Base-by-base conservation (phyloP, 2,329 filamentous ascomycete genomes). In the Sclerotinia spermophila region DNA sequence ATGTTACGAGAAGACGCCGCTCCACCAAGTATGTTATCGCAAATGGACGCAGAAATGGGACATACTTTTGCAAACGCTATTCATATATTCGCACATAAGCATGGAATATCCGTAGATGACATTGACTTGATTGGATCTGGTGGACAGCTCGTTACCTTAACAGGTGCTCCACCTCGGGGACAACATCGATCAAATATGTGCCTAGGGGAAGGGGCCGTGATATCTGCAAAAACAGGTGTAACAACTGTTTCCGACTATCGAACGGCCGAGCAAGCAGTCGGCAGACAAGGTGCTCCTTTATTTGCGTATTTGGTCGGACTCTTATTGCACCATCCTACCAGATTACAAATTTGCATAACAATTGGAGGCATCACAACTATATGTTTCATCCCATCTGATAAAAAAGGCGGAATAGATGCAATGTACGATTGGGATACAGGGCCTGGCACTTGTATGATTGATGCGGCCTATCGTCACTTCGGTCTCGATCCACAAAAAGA, bases 381-480 rank as follows among this genome's bases (percentile, higher is more conserved):
- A 5, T 77, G 74, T 67, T 78, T 79, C 65, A 75, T 79, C 13
- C 78, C 78, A 15, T 60, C 77, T 6, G 77, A 78, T 40, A 75
- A 75, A n/a, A 72, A 76, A 55, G 77, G 77, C 17, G 78, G 78
- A 11, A 75, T 79, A 38, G 78, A 79, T 51, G 77, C 77, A 17
- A 79, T 79, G 76, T 78, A 78, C 44, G 77, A 79, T 62, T 79
- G 78, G 78, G 78, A 79, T 62, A 77, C 77, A 8, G 78, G 78
- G 5, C 78, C 78, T 56, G 78, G 78, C 35, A 79, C 76, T 5
- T 76, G 68, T 17, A 76, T 80, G 68, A 77, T 79, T 44, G 77
- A 78, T 69, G 74, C 75, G 4, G 76, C 76, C 6, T 76, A 78
- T 60, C 75, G 76, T n/a, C 73, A 75, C 58, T 78, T 77, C 44